Evolutionary conservation across 371 early-diverging fungal species (phyloP).

Genomic region (Dichotomocladium elegans): DNA sequence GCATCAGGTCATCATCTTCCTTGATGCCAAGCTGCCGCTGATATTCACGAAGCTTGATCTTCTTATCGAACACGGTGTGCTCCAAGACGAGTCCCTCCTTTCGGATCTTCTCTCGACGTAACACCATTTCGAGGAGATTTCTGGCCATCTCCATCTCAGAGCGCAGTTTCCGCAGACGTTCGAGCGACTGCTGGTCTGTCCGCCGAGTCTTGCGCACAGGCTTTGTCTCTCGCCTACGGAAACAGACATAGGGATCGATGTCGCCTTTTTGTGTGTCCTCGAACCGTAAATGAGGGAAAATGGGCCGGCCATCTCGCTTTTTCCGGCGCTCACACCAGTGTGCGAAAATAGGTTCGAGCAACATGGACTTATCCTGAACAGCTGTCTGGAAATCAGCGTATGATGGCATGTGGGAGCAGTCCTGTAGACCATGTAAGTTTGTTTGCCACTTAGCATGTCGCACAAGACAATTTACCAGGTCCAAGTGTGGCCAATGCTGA

Average conservation of each 20-base stretch:
- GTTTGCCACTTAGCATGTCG: background rate
- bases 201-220: conserved; percentile 84
- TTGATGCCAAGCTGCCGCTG: conserved; percentile 55
- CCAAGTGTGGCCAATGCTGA: conserved; percentile 54
- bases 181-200: conserved; percentile 79
- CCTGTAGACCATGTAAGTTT: conserved; percentile 17
- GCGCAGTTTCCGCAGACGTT: conserved; percentile 78
- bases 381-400: conserved; percentile 32
- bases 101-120: conserved; percentile 73
- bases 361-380: conserved; percentile 13
- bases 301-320: conserved; percentile 43
- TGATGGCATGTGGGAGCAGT: conserved; percentile 43
- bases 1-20: conserved; percentile 46
- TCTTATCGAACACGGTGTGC: conserved; percentile 56
- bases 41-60: conserved; percentile 51
- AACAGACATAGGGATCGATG: conserved; percentile 93
- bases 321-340: conserved; percentile 36
- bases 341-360: conserved; percentile 20
- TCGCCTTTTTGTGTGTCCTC: conserved; percentile 73
- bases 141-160: conserved; percentile 75
- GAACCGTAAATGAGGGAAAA: conserved; percentile 60
- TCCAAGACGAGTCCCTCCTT: conserved; percentile 69
- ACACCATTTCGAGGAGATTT: conserved; percentile 74
- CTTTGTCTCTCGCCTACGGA: conserved; percentile 90
- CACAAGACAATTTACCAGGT: conserved; percentile 28